Percentiles rank a stretch among this genome's conserved stretches.
Conservation (phyloP, 345 rosid species). For the Sapria himalayana region DNA sequence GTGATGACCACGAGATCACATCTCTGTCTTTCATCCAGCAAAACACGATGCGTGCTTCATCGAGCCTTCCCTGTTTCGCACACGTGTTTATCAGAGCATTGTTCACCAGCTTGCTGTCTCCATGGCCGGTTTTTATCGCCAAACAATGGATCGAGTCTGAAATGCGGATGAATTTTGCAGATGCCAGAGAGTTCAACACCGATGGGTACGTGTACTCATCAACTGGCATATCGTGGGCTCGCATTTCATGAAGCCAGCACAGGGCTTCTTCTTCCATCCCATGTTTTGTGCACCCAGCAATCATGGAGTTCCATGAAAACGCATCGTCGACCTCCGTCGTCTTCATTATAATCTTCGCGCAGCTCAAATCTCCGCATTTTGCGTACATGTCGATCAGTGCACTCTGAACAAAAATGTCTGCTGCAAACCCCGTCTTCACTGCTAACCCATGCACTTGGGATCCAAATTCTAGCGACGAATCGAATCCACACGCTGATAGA, state of each 20-base stretch:
- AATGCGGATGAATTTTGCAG: conserved; percentile 16
- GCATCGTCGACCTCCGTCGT: conserved; percentile 34
- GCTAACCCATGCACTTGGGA: conserved; percentile 54
- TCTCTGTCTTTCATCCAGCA: conserved; percentile 42
- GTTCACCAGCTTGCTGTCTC: conserved; percentile 31
- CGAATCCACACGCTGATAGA: conserved; percentile 48
- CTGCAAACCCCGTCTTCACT: conserved; percentile 40
- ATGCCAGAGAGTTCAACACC: conserved; percentile 43
- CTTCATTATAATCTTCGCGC: conserved; percentile 30
- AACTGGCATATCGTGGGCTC: conserved; percentile 24
- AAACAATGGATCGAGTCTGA: conserved; percentile 48
- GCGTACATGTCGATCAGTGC: conserved; percentile 74
- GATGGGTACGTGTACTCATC: conserved; percentile 59
- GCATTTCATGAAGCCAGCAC: conserved; percentile 42
- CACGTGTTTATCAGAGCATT: conserved; percentile 83
- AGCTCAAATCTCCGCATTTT: conserved; percentile 41
- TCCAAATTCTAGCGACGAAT: conserved; percentile 30
- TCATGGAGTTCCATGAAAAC: conserved; percentile 72
- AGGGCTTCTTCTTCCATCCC: conserved; percentile 49
- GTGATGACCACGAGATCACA: conserved; percentile 80
- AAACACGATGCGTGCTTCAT: conserved; percentile 37
- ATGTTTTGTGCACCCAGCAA: conserved; percentile 49
- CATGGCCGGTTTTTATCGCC: conserved; percentile 57
- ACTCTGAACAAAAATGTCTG: conserved; percentile 53
- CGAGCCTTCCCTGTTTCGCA: conserved; percentile 48